Evolutionary conservation across 2,329 filamentous ascomycete species (phyloP), one percentile per base, ranked within the genome.

Genomic region (Sporothrix pseudoabietina): DNA sequence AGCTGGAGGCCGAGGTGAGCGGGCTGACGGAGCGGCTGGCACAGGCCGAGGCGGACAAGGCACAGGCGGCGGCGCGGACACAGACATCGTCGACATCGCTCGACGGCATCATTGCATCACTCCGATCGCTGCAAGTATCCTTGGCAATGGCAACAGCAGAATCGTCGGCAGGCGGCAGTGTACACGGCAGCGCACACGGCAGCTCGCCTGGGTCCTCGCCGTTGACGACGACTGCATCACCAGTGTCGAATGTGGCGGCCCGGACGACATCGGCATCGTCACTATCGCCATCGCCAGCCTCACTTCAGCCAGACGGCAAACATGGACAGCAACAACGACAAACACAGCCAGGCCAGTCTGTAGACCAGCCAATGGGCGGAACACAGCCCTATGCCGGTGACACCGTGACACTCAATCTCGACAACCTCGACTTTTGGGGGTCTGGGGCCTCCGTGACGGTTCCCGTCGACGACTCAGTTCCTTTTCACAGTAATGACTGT

Each of bases 1-100:
- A 75, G 69, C 72, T 75, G 30, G 74, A 75, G 65, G 22, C 47
- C 32, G 55, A 75, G 57, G 71, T 75, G 14, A 44, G 49, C 52
- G 6, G 44, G 8, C 72, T 75, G 59, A 74, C 69, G 39, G 69
- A 63, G 7, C 61, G 32, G 1, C 72, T 75, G 9, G 71, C 68
- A 26, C 69, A 69, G 63, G 70, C 70, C 35, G 69, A 74, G 70
- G 69, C 73, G 44, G 70, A 71, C 61, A 59, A 66, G n/a, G 65
- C 70, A 35, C 69, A 39, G 14, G 66, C 63, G 22, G 73, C 72
- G 12, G 73, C 66, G 22, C 54, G 69, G 39, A 61, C 69, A 7
- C 73, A 74, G 41, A 69, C 70, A 2, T 72, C 73, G 35, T 66
- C 65, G 12, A 63, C 73, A 8, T 70, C 70, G 35, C 70, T 74